Conservation (phyloP, 208 protist genomes). For the Crithidia brevicula region DNA sequence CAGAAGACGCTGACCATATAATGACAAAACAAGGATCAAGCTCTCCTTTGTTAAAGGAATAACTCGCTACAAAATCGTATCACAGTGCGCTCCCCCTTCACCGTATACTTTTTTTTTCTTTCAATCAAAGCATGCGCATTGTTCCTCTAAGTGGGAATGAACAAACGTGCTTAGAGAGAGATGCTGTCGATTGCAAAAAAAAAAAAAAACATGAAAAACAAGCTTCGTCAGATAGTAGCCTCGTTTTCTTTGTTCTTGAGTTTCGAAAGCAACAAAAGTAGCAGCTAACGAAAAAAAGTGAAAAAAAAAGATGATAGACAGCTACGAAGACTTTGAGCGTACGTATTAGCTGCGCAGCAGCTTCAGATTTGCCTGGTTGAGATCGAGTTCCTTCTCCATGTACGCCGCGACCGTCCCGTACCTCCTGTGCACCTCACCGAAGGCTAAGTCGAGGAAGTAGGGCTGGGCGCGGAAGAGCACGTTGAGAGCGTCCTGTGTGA, state of each 20-base stretch:
- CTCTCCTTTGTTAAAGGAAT: too few relatives aligned
- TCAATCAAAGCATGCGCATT: too few relatives aligned
- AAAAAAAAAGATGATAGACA: neutral
- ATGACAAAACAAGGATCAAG: too few relatives aligned
- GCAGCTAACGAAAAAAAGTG: neutral
- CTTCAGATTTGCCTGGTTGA: constrained; percentile 24
- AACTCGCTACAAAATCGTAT: too few relatives aligned
- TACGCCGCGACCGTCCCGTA: constrained; percentile 35
- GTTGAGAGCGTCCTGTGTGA: constrained; percentile 30
- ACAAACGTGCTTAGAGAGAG: too few relatives aligned
- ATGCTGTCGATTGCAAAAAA: neutral
- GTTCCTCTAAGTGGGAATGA: too few relatives aligned
- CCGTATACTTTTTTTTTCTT: too few relatives aligned
- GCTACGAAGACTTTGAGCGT: constrained; percentile 16
- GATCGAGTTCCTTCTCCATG: constrained; percentile 41
- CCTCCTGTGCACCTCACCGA: constrained; percentile 28
- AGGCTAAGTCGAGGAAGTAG: constrained; percentile 35
- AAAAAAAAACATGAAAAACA: too few relatives aligned
- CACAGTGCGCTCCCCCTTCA: too few relatives aligned
- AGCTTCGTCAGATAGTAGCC: too few relatives aligned
- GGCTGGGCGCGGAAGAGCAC: constrained; percentile 36
- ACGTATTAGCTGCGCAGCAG: constrained; percentile 33
- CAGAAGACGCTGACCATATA: too few relatives aligned
- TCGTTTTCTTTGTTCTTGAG: too few relatives aligned
- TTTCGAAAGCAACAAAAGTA: constrained; percentile 13